Evolutionary conservation across 306 rosid genomes (phyloP), one percentile per base, ranked within the genome.

Genomic region (Prunus fruticosa): DNA sequence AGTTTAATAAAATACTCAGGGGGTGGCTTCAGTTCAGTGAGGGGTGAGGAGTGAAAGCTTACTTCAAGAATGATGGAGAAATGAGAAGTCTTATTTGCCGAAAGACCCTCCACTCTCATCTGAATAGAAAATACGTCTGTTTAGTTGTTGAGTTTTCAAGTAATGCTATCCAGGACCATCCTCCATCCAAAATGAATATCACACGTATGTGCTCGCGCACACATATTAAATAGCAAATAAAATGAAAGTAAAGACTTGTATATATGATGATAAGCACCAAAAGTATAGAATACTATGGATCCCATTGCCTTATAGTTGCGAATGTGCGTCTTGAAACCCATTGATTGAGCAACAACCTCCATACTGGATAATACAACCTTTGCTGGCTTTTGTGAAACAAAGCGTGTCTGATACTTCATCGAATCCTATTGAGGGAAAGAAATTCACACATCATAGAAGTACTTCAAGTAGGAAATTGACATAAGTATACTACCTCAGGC

Each of bases 301-400:
- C 43, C 45, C 38, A 23, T 52, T 58, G 89, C 98, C 98, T 93
- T 93, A 77, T 77, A 93, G 82, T 93, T 93, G 82, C 98, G 95
- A 68, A 84, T 93, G 72, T 91, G 98, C 0, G 97, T 93, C 89
- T 93, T 93, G 74, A 85, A 93, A 68, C 98, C 97, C 98, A 93
- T 89, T 60, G 98, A 89, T 69, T 91, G 97, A 11, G 97, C 93
- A 77, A 93, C 95, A 69, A 93, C 98, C 87, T 93, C 98, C 98
- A 93, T 88, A 77, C 90, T 93, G 14, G 97, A 91, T 54, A 93
- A 64, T 74, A 89, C 86, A 60, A 93, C 95, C 84, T 91, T 93
- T 32, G 95, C 97, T 63, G 98, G 98, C 88, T 93, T 93, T 74
- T 87, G 93, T 74, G 95, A 84, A 79, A 93, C 81, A 71, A 93